These are phyloP conservation scores for Clavispora phyllophila DNA, from an alignment of 805 yeast species.

Conservation along the genomic window DNA sequence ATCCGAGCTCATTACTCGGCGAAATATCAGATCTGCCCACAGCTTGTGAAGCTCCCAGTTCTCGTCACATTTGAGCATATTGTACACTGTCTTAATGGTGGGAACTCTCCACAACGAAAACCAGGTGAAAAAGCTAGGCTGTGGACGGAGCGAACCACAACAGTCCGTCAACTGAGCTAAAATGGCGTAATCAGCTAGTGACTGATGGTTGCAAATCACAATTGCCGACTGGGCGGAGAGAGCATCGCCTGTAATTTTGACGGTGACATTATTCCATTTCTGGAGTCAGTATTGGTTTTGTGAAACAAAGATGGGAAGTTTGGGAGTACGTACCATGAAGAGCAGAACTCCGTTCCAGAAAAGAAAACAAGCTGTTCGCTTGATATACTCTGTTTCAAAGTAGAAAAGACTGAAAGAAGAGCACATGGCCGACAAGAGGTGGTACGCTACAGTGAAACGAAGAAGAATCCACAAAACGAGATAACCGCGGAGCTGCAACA, in stretches of 20 bases:
- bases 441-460: conserved; percentile 15
- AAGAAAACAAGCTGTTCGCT: not conserved
- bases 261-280: conserved; percentile 20
- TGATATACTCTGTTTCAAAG: not conserved
- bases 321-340: conserved; percentile 4
- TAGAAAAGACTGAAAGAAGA: conserved; percentile 2
- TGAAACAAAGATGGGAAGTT: not conserved
- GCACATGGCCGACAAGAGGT: conserved; percentile 15
- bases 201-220: conserved; percentile 57
- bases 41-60: conserved; percentile 55
- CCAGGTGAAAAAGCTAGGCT: conserved; percentile 67
- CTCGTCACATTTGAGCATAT: conserved; percentile 57
- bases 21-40: conserved; percentile 32
- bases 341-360: conserved; percentile 14
- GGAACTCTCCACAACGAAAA: conserved; percentile 61
- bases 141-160: conserved; percentile 25
- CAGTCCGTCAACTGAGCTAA: conserved; percentile 33
- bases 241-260: conserved; percentile 40
- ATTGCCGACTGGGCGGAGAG: conserved; percentile 32
- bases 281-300: not conserved
- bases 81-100: conserved; percentile 39
- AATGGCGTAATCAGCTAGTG: conserved; percentile 61
- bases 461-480: conserved; percentile 14
- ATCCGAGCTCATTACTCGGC: conserved; percentile 29
- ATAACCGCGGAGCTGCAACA: conserved; percentile 14